Evolutionary conservation across 306 rosid genomes (phyloP).

Genomic region (Cicer cuneatum): DNA sequence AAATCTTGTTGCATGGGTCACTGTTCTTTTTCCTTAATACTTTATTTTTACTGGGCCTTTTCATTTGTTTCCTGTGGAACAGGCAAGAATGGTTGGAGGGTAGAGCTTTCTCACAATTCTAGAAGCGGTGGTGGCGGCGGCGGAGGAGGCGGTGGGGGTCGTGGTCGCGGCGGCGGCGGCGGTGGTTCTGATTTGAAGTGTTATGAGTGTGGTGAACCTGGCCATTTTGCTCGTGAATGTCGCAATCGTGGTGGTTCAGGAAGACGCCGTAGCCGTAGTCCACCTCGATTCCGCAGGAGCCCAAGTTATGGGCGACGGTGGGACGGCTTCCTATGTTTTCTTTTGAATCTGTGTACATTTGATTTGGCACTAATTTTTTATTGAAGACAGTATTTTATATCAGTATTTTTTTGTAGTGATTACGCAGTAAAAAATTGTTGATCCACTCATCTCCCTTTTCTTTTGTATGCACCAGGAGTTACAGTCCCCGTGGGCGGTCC

Average conservation of each 20-base stretch:
- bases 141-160: slow-evolving; percentile 77
- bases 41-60: not conserved
- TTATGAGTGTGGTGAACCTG: slow-evolving; percentile 98
- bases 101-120: slow-evolving; percentile 96
- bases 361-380: not conserved
- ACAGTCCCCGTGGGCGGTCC: slow-evolving; percentile 90
- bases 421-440: not conserved
- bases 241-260: slow-evolving; percentile 94
- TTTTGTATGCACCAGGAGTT: slow-evolving; percentile 65
- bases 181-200: slow-evolving; percentile 98
- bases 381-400: not conserved
- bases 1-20: slow-evolving; percentile 11
- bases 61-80: slow-evolving; percentile 41
- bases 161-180: slow-evolving; percentile 88
- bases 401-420: not conserved
- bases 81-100: slow-evolving; percentile 99
- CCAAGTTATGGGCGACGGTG: slow-evolving; percentile 98
- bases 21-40: not conserved
- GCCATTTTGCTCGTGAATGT: slow-evolving; percentile 98
- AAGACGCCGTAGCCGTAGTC: slow-evolving; percentile 92
- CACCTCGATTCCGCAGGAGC: slow-evolving; percentile 90
- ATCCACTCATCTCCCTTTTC: not conserved
- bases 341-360: not conserved
- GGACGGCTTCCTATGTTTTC: slow-evolving; percentile 16
- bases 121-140: slow-evolving; percentile 65